Conservation (phyloP, 176 grass and related monocot genomes). For the Bolboschoenus planiculmis region DNA sequence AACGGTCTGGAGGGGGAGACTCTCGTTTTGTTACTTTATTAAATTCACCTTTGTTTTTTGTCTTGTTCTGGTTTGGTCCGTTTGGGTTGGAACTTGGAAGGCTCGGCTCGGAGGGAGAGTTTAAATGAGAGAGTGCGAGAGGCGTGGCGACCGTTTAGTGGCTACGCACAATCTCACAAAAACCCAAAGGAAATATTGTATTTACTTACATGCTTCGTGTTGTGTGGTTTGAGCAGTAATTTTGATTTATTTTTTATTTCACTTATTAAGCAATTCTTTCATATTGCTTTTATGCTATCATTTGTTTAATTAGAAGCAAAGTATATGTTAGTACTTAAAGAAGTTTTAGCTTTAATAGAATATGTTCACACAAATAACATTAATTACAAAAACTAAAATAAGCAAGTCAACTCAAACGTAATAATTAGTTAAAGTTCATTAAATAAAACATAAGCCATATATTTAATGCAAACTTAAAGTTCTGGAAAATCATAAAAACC, state of each 20-base stretch:
- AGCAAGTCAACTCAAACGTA: neutral
- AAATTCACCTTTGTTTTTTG: neutral
- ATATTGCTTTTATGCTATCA: neutral
- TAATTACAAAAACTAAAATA: neutral
- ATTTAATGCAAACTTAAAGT: neutral
- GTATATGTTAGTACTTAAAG: too few species aligned
- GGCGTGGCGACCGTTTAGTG: neutral
- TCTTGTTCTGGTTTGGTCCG: neutral
- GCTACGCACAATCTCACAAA: neutral
- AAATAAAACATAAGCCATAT: neutral
- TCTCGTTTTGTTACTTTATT: neutral
- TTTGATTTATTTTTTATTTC: too few species aligned
- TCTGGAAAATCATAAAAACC: neutral
- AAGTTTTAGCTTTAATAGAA: neutral
- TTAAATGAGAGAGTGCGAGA: neutral
- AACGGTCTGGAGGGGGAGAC: constrained; percentile 23
- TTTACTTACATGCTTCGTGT: too few species aligned
- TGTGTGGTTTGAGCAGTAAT: too few species aligned
- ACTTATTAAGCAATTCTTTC: too few species aligned
- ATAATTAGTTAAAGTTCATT: neutral
- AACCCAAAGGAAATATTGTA: neutral
- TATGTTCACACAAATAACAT: neutral
- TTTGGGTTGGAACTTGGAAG: constrained; percentile 21
- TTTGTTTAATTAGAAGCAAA: too few species aligned
- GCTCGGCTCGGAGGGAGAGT: neutral